Evolutionary conservation across 768 basidiomycete genomes (phyloP).

Genomic region (Dentipellis fragilis): DNA sequence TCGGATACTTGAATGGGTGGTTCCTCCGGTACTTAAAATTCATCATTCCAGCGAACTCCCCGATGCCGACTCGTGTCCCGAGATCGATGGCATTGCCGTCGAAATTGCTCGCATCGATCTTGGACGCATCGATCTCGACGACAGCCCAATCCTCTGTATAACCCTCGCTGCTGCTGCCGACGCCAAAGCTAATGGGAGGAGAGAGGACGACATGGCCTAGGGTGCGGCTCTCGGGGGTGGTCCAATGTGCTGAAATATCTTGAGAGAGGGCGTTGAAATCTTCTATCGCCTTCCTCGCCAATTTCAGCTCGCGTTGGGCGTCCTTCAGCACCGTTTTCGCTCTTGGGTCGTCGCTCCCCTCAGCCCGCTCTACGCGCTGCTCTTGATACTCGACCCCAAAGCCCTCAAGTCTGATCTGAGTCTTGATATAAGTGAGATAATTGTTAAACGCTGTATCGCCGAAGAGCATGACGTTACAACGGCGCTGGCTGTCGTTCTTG

Average conservation of each 20-base stretch:
- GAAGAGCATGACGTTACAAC: neutral
- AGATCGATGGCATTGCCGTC: constrained; percentile 12
- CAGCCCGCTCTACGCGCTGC: neutral
- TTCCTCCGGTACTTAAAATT: constrained; percentile 1
- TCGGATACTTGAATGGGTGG: neutral
- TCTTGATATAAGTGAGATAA: constrained; percentile 17
- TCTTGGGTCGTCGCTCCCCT: neutral
- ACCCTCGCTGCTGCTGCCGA: constrained; percentile 5
- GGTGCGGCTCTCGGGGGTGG: neutral
- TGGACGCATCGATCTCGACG: constrained; percentile 14
- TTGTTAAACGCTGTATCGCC: constrained; percentile 13
- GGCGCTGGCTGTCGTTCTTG: neutral
- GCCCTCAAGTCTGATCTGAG: neutral
- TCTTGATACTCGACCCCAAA: neutral
- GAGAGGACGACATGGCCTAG: neutral
- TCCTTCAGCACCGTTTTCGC: neutral
- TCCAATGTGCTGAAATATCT: neutral
- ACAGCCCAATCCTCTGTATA: constrained; percentile 18
- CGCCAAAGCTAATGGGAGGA: constrained; percentile 6
- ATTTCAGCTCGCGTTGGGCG: neutral
- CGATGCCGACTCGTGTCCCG: neutral
- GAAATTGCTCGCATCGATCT: constrained; percentile 13
- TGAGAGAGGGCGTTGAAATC: neutral
- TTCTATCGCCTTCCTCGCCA: neutral
- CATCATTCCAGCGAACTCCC: neutral